These are phyloP conservation scores for Monilinia fructicola DNA, from an alignment of 2,329 filamentous ascomycete species.

Conservation along the genomic window DNA sequence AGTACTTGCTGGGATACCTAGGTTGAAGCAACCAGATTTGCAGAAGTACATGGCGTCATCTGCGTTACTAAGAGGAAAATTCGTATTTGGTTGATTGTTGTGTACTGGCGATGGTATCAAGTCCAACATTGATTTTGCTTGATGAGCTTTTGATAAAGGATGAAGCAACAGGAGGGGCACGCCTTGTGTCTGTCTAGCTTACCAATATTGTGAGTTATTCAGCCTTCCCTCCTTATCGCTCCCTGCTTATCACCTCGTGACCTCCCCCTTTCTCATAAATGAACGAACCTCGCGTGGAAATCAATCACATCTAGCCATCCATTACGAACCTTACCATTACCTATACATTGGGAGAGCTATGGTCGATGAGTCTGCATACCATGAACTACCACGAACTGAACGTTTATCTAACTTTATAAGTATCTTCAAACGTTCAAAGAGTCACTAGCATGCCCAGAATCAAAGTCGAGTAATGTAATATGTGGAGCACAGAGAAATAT, in stretches of 20 bases:
- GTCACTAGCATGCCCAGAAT: too few species aligned
- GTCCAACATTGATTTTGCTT: not conserved
- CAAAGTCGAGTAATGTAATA: not conserved
- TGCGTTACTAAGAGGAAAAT: not conserved
- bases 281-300: too few species aligned
- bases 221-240: slow-evolving; percentile 12
- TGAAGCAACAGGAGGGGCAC: not conserved
- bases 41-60: slow-evolving; percentile 11
- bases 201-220: slow-evolving; percentile 4
- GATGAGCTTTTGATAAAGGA: not conserved
- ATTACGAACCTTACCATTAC: too few species aligned
- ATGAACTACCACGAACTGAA: not conserved
- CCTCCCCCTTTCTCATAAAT: not conserved
- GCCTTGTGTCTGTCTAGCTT: slow-evolving; percentile 10
- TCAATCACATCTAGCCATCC: too few species aligned
- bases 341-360: not conserved
- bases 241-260: slow-evolving; percentile 7
- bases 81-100: not conserved
- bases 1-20: not conserved
- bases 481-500: not conserved
- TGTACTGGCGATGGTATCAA: not conserved
- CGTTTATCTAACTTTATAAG: not conserved
- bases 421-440: too few species aligned
- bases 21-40: slow-evolving; percentile 13
- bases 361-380: not conserved